Evolutionary conservation across 495 filamentous ascomycete species (phyloP), one percentile per base, ranked within the genome.

Genomic region (Penicillium odoratum): DNA sequence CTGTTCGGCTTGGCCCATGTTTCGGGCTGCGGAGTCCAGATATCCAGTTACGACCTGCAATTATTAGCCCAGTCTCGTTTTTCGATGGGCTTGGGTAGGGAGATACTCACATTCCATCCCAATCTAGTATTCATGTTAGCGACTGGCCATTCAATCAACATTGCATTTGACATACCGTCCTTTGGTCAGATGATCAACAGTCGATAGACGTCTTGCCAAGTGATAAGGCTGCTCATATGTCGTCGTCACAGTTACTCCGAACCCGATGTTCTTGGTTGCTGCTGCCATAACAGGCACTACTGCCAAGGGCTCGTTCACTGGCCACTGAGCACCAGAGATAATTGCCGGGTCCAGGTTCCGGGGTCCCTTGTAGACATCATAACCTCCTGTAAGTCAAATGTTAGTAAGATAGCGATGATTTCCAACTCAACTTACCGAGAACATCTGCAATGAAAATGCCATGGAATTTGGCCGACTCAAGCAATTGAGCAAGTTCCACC

Each of bases 201-300:
- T 90, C 0, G 83, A 83, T 26, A 90, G 65, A 21, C 86, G 73
- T 16, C 86, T 72, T 0, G 86, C 86, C 15, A 90, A 76, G 62
- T 87, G 85, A 66, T 86, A 90, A 0, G 87, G 86, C 59, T 84
- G 82, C 65, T 89, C 87, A 58, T 88, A 89, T 16, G 85, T 88
- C 6, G 77, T 88, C 4, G 83, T 81, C n/a, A 85, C 73, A 26
- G 92, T 90, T 4, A 91, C 85, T 11, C 90, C 81, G 38, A 86
- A 78, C 0, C 87, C 88, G 36, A 95, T 81, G 49, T 78, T 79
- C 56, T 90, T 69, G 4, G 88, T 90, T 1, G 59, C 75, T 4
- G 77, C 75, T 0, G 77, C 75, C 77, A 79, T 79, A 3, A 75
- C 74, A 7, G 75, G 72, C 0, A 79, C 67, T 7, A 78, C 71